Percentiles rank a stretch among this genome's conserved stretches.
These are phyloP conservation scores for Agapanthus africanus DNA, from an alignment of 106 monocot species.

Conservation along the genomic window DNA sequence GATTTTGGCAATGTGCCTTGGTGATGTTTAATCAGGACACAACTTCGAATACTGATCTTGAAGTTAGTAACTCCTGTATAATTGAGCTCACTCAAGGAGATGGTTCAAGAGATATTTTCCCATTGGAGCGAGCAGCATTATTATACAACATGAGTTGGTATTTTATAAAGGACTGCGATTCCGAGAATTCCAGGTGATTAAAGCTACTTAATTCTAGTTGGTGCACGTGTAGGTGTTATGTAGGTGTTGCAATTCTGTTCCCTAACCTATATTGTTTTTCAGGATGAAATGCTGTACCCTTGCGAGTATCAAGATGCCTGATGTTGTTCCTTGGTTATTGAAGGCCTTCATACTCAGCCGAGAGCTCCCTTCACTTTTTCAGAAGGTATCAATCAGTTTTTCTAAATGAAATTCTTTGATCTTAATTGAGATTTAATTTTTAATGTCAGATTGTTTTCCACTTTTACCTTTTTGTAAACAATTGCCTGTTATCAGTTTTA, in stretches of 20 bases:
- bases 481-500: neutral
- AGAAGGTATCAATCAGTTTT: conserved; percentile 47
- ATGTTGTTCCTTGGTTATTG: conserved; percentile 61
- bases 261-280: conserved; percentile 11
- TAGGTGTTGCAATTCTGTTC: neutral
- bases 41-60: conserved; percentile 5
- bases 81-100: conserved; percentile 41
- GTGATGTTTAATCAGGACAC: conserved; percentile 34
- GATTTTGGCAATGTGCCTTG: conserved; percentile 55
- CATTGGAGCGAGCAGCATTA: conserved; percentile 55
- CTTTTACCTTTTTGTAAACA: neutral
- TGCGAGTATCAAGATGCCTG: conserved; percentile 37
- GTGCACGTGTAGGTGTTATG: too few relatives aligned
- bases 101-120: conserved; percentile 29
- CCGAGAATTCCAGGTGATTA: conserved; percentile 35
- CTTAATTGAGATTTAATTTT: neutral
- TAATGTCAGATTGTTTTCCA: neutral
- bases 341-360: conserved; percentile 55
- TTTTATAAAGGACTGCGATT: conserved; percentile 43
- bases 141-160: conserved; percentile 60
- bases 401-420: neutral
- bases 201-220: neutral
- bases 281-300: conserved; percentile 63
- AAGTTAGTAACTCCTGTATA: conserved; percentile 16
- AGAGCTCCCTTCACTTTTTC: conserved; percentile 55